Evolutionary conservation across 352 stramenopile genomes (phyloP), one percentile per base, ranked within the genome.

Genomic region (Phytophthora podocarpi): DNA sequence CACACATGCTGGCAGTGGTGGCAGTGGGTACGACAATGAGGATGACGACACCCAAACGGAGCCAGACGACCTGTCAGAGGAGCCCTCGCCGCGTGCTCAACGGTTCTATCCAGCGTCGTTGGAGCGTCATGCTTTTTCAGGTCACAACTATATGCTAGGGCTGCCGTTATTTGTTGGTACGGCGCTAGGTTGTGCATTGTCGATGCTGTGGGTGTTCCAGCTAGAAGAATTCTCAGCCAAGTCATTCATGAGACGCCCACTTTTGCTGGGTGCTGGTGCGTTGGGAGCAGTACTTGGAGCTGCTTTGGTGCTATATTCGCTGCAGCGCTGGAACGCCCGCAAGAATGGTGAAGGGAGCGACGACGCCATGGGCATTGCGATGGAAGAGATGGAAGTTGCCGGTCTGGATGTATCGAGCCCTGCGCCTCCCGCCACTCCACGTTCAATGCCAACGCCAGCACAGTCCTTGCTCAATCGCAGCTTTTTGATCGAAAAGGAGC

Each of bases 381-480:
- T 76, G 53, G 71, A 45, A n/a, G 74, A 81, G 30, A 74, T 80
- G 50, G 77, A 87, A 53, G 59, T 69, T 15, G 67, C 58, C 0
- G 39, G 39, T 12, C 42, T 76, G 8, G 72, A 80, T 21, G 50
- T 79, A 24, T 49, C 70, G 16, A 77, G 57, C 30, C 70, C 70
- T 7, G 56, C 67, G 27, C 43, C 70, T 2, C 77, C 77, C 3
- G 55, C 64, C 32, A 84, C 74, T 37, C 74, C 78, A 21, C 64
- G 72, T 15, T 65, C 71, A 20, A 49, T 70, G 27, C 59, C 72
- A 37, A 65, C 58, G 2, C 46, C 61, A 26, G 53, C 67, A 20
- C 50, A 77, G 26, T 76, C 69, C 1, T 36, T 69, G 27, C 64
- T 82, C 23, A 40, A 51, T 24, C 64, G 62, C 4, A 62, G 54